These are phyloP conservation scores for Ophiorrhiza pumila DNA, from an alignment of 257 asterid genomes.

Conservation along the genomic window DNA sequence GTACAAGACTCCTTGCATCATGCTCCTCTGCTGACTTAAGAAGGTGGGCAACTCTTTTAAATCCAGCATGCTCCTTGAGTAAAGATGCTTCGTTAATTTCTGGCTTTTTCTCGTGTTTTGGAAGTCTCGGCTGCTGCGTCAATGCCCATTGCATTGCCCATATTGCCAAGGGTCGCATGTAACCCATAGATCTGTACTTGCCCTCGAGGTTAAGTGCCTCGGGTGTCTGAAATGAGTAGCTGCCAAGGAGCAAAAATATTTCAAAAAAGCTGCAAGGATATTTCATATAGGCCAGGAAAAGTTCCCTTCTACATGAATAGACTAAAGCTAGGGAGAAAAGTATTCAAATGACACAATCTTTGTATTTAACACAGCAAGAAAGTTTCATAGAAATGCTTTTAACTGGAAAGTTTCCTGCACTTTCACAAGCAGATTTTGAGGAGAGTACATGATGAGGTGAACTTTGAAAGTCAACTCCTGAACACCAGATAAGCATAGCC, in stretches of 20 bases:
- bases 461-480: not conserved
- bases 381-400: not conserved
- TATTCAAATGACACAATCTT: not conserved
- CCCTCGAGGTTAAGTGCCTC: conserved; percentile 84
- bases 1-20: conserved; percentile 63
- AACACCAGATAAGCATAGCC: not conserved
- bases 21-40: conserved; percentile 60
- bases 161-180: conserved; percentile 92
- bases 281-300: not conserved
- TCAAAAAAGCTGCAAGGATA: not conserved
- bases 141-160: conserved; percentile 99
- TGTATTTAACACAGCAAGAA: not conserved
- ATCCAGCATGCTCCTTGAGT: conserved; percentile 66
- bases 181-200: conserved; percentile 63
- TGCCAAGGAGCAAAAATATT: conserved; percentile 14
- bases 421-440: not conserved
- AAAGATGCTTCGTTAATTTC: conserved; percentile 55
- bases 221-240: conserved; percentile 90
- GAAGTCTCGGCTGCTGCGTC: conserved; percentile 38
- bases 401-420: not conserved
- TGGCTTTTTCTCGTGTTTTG: conserved; percentile 40
- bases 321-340: not conserved
- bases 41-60: conserved; percentile 69
- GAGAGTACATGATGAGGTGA: not conserved
- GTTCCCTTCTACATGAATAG: not conserved